These are phyloP conservation scores for Petunia axillaris DNA, from an alignment of 257 asterid species.

Conservation along the genomic window DNA sequence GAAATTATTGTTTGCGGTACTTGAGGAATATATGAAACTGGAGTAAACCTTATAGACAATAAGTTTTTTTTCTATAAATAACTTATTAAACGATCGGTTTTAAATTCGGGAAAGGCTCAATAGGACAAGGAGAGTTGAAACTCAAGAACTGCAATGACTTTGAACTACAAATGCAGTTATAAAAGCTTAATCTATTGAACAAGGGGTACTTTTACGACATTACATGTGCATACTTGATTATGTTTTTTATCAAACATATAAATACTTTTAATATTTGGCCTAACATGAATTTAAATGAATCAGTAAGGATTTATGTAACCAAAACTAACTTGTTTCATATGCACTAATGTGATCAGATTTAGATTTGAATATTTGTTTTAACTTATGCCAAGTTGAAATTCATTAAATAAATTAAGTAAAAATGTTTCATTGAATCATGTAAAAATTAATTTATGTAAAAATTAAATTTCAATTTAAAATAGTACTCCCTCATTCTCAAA, in stretches of 20 bases:
- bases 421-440: too few species aligned
- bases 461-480: too few species aligned
- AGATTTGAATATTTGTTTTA: too few species aligned
- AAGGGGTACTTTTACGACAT: conserved; percentile 3
- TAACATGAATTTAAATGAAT: too few species aligned
- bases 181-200: not conserved
- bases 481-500: too few species aligned
- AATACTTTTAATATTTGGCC: not conserved
- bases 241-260: not conserved
- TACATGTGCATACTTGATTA: not conserved
- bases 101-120: not conserved
- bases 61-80: not conserved
- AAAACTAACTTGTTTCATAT: too few species aligned
- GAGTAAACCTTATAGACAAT: not conserved
- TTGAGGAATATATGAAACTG: not conserved
- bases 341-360: too few species aligned
- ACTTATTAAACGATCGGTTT: not conserved
- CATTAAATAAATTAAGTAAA: too few species aligned
- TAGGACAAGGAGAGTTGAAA: not conserved
- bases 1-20: conserved; percentile 9
- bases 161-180: not conserved
- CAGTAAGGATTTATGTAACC: too few species aligned
- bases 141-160: not conserved
- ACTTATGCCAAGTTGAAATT: too few species aligned
- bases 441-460: too few species aligned